Percentiles rank a stretch among this genome's conserved stretches.
Evolutionary conservation across 768 basidiomycete genomes (phyloP).

Genomic region (Kwoniella newhampshirensis): DNA sequence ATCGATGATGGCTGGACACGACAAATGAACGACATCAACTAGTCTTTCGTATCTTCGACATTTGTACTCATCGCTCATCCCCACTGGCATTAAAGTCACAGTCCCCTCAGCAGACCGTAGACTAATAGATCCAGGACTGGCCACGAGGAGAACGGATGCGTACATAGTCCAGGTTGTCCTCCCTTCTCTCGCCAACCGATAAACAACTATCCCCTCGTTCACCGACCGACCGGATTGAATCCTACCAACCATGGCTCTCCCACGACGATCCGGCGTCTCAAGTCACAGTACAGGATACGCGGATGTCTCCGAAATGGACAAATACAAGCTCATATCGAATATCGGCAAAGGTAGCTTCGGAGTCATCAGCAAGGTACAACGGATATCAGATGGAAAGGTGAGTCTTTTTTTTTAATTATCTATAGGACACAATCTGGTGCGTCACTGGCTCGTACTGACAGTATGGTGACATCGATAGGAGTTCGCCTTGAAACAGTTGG

Average conservation of each 20-base stretch:
- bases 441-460: too few relatives aligned
- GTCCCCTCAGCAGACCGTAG: too few relatives aligned
- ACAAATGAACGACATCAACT: slow-evolving; percentile 7
- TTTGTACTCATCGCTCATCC: too few relatives aligned
- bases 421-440: too few relatives aligned
- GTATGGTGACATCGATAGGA: slow-evolving; percentile 15
- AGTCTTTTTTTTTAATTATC: too few relatives aligned
- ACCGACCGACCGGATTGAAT: too few relatives aligned
- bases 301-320: slow-evolving; percentile 59
- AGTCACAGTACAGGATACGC: slow-evolving; percentile 29
- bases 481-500: slow-evolving; percentile 90
- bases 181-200: slow-evolving; percentile 14
- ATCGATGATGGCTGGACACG: neutral
- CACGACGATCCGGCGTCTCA: slow-evolving; percentile 9
- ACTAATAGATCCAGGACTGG: slow-evolving; percentile 5
- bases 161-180: too few relatives aligned
- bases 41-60: too few relatives aligned
- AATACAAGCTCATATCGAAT: slow-evolving; percentile 82
- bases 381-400: slow-evolving; percentile 79
- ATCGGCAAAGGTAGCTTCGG: slow-evolving; percentile 98
- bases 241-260: slow-evolving; percentile 14
- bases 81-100: too few relatives aligned
- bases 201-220: neutral
- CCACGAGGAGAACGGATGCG: too few relatives aligned
- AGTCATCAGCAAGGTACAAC: slow-evolving; percentile 88